Conservation (phyloP, 2,329 filamentous ascomycete species). For the Diaporthe vaccinii region DNA sequence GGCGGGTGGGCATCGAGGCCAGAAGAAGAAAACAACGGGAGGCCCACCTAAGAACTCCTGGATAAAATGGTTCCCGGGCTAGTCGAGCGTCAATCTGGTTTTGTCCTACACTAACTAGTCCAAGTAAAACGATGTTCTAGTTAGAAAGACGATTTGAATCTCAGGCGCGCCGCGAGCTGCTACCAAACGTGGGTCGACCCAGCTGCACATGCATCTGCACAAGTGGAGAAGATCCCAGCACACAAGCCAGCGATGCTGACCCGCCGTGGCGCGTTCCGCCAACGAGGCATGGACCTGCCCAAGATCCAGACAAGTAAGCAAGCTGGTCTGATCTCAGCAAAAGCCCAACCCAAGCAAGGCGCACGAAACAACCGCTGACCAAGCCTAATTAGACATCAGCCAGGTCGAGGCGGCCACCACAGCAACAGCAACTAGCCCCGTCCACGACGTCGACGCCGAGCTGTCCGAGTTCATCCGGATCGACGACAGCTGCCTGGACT, state of each 20-base stretch:
- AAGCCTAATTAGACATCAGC: neutral
- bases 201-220: neutral
- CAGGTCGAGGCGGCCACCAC: neutral
- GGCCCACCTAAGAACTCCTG: neutral
- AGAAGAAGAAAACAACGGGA: neutral
- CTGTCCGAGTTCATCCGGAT: neutral
- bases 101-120: neutral
- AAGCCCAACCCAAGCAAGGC: neutral
- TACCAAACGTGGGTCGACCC: neutral
- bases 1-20: neutral
- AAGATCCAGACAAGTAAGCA: slow-evolving; percentile 26
- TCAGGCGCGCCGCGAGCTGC: neutral
- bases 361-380: neutral
- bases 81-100: neutral
- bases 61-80: neutral
- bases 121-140: slow-evolving; percentile 1
- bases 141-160: neutral
- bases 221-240: neutral
- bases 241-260: slow-evolving; percentile 19
- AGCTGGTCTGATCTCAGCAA: neutral
- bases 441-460: neutral
- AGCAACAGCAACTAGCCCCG: neutral
- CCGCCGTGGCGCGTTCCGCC: slow-evolving; percentile 24
- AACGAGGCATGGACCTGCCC: slow-evolving; percentile 11
- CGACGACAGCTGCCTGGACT: slow-evolving; percentile 19